A percentile compares a stretch with the other conserved stretches of the same genome.
These are phyloP conservation scores for Acidomyces sp. DNA, from an alignment of 495 filamentous ascomycete species.

Conservation along the genomic window DNA sequence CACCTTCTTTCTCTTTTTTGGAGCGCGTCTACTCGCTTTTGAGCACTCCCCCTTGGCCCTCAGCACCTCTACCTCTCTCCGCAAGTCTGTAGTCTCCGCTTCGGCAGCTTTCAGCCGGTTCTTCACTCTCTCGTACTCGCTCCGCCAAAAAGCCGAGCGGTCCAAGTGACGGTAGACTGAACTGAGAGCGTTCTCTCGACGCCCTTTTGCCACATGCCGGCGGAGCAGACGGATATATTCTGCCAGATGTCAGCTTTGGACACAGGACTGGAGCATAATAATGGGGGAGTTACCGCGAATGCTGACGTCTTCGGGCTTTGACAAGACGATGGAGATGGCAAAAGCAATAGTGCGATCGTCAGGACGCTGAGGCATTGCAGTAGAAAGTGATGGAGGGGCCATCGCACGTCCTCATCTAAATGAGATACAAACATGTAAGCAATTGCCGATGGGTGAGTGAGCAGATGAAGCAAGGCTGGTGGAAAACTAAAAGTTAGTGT, in stretches of 20 bases:
- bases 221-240: constrained; percentile 19
- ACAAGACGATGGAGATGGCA: constrained; percentile 16
- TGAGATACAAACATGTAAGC: no score
- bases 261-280: no score
- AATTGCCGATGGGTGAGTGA: no score
- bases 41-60: constrained; percentile 5
- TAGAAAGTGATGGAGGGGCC: neutral
- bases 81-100: constrained; percentile 7
- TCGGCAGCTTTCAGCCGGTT: neutral
- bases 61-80: constrained; percentile 10
- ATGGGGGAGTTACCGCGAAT: constrained; percentile 6
- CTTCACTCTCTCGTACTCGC: constrained; percentile 10
- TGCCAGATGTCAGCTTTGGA: constrained; percentile 6
- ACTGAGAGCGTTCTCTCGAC: constrained; percentile 11
- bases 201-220: constrained; percentile 17
- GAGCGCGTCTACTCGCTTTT: neutral
- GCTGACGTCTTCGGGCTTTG: constrained; percentile 14
- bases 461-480: no score
- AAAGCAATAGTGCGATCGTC: constrained; percentile 15
- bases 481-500: no score
- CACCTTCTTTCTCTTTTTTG: constrained; percentile 17
- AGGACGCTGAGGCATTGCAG: constrained; percentile 1
- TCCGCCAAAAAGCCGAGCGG: constrained; percentile 18
- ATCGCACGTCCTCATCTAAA: no score
- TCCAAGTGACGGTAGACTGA: constrained; percentile 17